phyloP scores from a whole-genome alignment of 164 flowering plant species.

The Umbilicus rupestris region DNA sequence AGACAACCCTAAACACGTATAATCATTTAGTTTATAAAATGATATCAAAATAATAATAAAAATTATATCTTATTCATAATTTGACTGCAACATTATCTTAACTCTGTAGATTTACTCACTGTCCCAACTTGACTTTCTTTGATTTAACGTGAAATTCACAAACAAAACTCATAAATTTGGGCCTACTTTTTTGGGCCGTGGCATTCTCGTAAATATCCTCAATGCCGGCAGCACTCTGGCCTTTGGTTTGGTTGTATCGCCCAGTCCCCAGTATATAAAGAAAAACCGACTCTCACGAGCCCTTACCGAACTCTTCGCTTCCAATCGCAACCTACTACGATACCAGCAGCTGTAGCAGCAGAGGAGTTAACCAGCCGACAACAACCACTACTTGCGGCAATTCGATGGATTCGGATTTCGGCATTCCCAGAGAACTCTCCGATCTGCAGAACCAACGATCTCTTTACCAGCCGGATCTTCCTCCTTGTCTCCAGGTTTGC shows the following conservation, averaged over 20 bases:
- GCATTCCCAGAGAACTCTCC: slow-evolving; percentile 81
- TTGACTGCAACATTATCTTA: too few species aligned
- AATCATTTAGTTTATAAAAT: too few species aligned
- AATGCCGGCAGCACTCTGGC: neutral
- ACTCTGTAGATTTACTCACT: too few species aligned
- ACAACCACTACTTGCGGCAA: neutral
- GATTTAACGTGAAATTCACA: neutral
- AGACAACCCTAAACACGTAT: too few species aligned
- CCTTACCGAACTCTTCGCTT: neutral
- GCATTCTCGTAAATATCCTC: neutral
- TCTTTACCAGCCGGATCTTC: slow-evolving; percentile 69
- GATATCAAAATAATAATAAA: too few species aligned
- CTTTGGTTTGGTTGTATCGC: slow-evolving; percentile 13
- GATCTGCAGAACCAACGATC: slow-evolving; percentile 75
- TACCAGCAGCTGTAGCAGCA: too few species aligned
- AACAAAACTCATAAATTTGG: neutral
- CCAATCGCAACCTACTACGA: neutral
- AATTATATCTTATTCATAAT: too few species aligned
- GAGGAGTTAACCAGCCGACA: neutral
- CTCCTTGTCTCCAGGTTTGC: slow-evolving; percentile 90
- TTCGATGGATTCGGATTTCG: slow-evolving; percentile 87
- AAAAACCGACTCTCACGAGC: neutral
- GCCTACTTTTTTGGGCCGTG: neutral
- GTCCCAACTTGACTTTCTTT: neutral
- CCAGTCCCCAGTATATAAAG: neutral